phyloP scores from a whole-genome alignment of 2,329 filamentous ascomycete genomes.

The Colletotrichum sp. region DNA sequence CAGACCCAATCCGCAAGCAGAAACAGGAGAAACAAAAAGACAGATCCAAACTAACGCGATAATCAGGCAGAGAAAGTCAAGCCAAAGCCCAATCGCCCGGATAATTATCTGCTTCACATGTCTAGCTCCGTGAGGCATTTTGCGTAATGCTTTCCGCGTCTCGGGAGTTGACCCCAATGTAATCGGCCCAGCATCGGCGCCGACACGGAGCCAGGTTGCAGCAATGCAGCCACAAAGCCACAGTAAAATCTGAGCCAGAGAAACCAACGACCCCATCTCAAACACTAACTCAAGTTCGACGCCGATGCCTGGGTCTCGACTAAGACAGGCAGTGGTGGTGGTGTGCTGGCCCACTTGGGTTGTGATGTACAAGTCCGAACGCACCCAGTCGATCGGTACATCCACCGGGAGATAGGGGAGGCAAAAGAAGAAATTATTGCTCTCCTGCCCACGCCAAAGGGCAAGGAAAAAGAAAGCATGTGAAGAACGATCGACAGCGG shows the following conservation, averaged over 20 bases:
- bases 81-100: not conserved
- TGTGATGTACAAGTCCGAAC: not conserved
- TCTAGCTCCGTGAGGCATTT: not conserved
- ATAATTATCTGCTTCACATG: not conserved
- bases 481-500: constrained; percentile 12
- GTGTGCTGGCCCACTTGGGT: not conserved
- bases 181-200: not conserved
- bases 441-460: not conserved
- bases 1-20: not conserved
- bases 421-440: not conserved
- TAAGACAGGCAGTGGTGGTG: not conserved
- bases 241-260: not conserved
- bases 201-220: not conserved
- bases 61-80: not conserved
- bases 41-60: not conserved
- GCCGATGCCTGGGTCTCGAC: not conserved
- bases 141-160: not conserved
- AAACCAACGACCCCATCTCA: not conserved
- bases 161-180: not conserved
- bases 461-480: not conserved
- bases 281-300: not conserved
- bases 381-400: not conserved
- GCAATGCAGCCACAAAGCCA: not conserved
- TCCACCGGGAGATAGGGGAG: not conserved
- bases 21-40: not conserved